Base-by-base conservation (phyloP, 2,329 filamentous ascomycete species). In the Colletotrichum costaricense region DNA sequence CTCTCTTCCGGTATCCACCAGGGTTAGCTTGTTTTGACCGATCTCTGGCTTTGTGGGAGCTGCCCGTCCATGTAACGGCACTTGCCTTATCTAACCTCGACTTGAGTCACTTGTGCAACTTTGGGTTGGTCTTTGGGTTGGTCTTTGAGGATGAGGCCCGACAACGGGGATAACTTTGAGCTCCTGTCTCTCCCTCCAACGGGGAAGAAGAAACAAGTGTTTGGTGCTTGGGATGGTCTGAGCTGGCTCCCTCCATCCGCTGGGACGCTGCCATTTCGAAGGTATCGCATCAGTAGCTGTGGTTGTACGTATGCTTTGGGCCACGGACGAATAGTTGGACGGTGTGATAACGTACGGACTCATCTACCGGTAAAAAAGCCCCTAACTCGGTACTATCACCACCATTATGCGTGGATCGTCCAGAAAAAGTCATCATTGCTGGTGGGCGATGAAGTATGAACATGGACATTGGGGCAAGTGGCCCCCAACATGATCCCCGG, bases 21-120 rank as follows among this genome's bases (percentile, higher is more conserved):
- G 30, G 19, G 38, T 64, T 72, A 60, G 69, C 69, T 72, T 73
- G 70, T 73, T 73, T 73, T 70, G 60, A 63, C 65, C 70, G 67
- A 66, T 73, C 56, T 70, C 67, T 70, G 62, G 49, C 67, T 64
- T 66, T 60, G 65, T 54, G 55, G 59, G 58, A 72, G 59, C 56
- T 24, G 59, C 19, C 54, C 30, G 38, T 28, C 58, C 35, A 22
- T 69, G 54, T 46, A 42, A 69, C 54, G 52, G 69, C 58, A 55
- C 26, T 57, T 52, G 64, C 52, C 65, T 28, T 46, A 24, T 28
- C 42, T 19, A 9, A 14, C 56, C 33, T 60, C 35, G 12, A 33
- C 22, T 28, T 19, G 28, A 33, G 16, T 62, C 24, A 49, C 22
- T 28, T 26, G 22, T n/a, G 16, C 55, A 24, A 49, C 24, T 72